Evolutionary conservation across 495 filamentous ascomycete species (phyloP).

Genomic region (Mytilinidion resinicola): DNA sequence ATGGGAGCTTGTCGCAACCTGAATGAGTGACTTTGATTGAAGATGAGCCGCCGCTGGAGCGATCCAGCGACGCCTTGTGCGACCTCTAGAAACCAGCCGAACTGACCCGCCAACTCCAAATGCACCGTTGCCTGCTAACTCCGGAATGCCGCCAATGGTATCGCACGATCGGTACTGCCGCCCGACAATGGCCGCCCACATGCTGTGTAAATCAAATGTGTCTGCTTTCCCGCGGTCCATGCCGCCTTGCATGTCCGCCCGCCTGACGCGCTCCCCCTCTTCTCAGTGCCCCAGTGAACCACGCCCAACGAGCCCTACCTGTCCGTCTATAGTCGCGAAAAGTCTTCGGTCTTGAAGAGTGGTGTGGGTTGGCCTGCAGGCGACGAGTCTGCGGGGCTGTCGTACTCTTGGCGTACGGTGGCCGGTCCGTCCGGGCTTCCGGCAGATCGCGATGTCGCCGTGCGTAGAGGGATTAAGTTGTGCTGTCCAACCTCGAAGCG

Average conservation of each 20-base stretch:
- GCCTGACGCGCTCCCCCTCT: too few species aligned
- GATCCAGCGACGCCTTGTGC: too few species aligned
- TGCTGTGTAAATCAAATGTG: neutral
- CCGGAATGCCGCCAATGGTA: neutral
- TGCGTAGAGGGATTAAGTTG: constrained; percentile 7
- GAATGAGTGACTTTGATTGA: too few species aligned
- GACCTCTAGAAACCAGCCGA: too few species aligned
- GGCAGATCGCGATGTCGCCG: neutral
- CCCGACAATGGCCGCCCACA: neutral
- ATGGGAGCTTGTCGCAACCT: too few species aligned
- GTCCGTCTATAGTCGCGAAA: neutral
- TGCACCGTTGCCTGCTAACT: neutral
- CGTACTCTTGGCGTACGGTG: neutral
- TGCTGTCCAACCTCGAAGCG: constrained; percentile 50
- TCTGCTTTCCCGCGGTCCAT: too few species aligned
- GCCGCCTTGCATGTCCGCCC: too few species aligned
- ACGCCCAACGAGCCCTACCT: too few species aligned
- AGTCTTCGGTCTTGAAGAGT: constrained; percentile 21
- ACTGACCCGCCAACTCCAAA: neutral
- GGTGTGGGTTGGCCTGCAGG: constrained; percentile 1
- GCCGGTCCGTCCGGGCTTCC: constrained; percentile 4
- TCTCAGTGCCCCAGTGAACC: too few species aligned
- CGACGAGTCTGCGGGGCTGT: neutral
- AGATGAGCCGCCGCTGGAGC: too few species aligned
- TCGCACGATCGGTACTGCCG: neutral